These are phyloP conservation scores for Amylocystis lapponica DNA, from an alignment of 768 basidiomycete species.

Conservation along the genomic window DNA sequence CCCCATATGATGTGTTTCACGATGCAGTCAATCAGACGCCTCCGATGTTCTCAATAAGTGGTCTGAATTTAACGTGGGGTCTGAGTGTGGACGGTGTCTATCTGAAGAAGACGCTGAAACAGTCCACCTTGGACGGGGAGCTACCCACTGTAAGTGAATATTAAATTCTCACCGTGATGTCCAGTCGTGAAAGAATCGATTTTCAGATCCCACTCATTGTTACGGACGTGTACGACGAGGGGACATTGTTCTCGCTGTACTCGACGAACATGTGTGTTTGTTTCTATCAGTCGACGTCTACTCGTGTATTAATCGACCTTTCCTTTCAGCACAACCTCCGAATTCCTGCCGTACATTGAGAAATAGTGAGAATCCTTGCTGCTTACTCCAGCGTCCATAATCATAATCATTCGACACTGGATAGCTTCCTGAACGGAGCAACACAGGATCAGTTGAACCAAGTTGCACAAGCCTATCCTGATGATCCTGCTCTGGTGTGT, in stretches of 20 bases:
- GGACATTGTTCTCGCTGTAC: constrained; percentile 1
- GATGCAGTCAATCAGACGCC: constrained; percentile 29
- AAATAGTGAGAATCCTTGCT: neutral
- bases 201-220: constrained; percentile 2
- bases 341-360: neutral
- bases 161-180: neutral
- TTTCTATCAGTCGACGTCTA: neutral
- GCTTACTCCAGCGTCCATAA: neutral
- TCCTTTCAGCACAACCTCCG: neutral
- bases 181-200: neutral
- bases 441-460: neutral
- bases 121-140: neutral
- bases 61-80: constrained; percentile 1
- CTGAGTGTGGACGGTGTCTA: neutral
- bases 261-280: neutral
- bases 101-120: neutral
- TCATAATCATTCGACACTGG: neutral
- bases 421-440: neutral
- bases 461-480: neutral
- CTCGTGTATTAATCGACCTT: neutral
- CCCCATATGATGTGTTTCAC: constrained; percentile 26
- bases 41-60: constrained; percentile 16
- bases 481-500: neutral
- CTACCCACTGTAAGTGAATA: neutral
- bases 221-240: constrained; percentile 4